Evolutionary conservation across 345 rosid genomes (phyloP).

Genomic region (Pelargonium nanum): DNA sequence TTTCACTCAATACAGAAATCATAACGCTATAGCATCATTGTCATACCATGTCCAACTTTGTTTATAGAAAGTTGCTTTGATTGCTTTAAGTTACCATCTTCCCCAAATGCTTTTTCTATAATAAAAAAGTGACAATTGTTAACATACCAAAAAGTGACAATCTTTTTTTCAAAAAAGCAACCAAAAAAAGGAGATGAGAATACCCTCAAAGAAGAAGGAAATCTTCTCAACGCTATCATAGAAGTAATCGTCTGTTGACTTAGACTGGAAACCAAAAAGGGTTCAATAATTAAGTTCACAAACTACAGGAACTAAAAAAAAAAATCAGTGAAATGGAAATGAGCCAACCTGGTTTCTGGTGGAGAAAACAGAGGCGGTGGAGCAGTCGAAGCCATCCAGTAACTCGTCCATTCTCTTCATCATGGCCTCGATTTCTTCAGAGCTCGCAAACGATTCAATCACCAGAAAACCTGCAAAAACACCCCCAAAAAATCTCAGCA

Average conservation of each 20-base stretch:
- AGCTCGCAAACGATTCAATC: slow-evolving; percentile 59
- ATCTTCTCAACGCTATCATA: slow-evolving; percentile 75
- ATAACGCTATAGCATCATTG: slow-evolving; percentile 5
- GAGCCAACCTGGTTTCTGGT: slow-evolving; percentile 68
- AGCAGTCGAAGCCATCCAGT: slow-evolving; percentile 49
- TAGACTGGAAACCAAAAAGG: slow-evolving; percentile 24
- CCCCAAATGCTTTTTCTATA: slow-evolving; percentile 76
- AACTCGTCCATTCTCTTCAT: slow-evolving; percentile 60
- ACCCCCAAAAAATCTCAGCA: not conserved
- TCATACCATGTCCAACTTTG: slow-evolving; percentile 95
- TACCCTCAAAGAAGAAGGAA: slow-evolving; percentile 96
- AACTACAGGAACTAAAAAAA: not conserved
- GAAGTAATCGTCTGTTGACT: slow-evolving; percentile 65
- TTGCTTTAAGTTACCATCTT: slow-evolving; percentile 68
- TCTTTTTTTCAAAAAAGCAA: not conserved
- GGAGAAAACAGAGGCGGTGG: slow-evolving; percentile 73
- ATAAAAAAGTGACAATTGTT: not conserved
- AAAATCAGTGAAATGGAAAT: not conserved
- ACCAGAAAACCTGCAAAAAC: slow-evolving; percentile 53
- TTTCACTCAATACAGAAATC: not conserved
- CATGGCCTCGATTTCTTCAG: slow-evolving; percentile 47
- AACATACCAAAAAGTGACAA: not conserved
- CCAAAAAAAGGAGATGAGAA: not conserved
- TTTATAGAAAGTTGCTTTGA: slow-evolving; percentile 77
- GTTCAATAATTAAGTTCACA: not conserved